phyloP scores from a whole-genome alignment of 768 basidiomycete genomes.

The Suillus americanus region DNA sequence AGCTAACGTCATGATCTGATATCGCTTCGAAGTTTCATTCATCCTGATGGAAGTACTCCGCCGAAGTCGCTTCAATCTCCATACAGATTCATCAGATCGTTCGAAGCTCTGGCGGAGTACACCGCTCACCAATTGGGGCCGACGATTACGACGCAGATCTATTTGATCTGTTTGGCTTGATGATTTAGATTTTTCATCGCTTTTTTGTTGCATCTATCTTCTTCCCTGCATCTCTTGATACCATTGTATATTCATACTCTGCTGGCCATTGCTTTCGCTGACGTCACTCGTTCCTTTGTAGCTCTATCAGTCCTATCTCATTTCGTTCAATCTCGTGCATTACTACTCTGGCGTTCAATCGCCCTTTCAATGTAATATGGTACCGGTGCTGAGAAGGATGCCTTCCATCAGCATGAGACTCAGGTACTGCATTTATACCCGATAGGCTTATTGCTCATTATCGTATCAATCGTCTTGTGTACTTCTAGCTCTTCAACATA shows the following conservation, averaged over 20 bases:
- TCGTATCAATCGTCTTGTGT: not conserved
- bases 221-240: conserved; percentile 5
- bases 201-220: conserved; percentile 3
- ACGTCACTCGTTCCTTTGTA: conserved; percentile 7
- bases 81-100: conserved; percentile 47
- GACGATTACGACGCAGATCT: conserved; percentile 33
- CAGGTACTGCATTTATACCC: not conserved
- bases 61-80: conserved; percentile 54
- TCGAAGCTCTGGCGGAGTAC: conserved; percentile 44
- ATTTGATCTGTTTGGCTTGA: conserved; percentile 4
- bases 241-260: not conserved
- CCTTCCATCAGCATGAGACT: not conserved
- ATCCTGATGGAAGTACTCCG: conserved; percentile 66
- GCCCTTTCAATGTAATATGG: not conserved
- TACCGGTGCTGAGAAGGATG: not conserved
- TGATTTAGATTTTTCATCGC: not conserved
- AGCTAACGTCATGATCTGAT: not conserved
- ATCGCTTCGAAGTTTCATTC: conserved; percentile 47
- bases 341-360: not conserved
- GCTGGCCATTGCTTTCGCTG: not conserved
- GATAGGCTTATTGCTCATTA: not conserved
- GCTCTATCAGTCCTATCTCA: conserved; percentile 2
- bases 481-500: not conserved
- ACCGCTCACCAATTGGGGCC: conserved; percentile 28
- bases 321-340: conserved; percentile 4